Evolutionary conservation across 768 basidiomycete genomes (phyloP).

Genomic region (Rhizopogon rudus): DNA sequence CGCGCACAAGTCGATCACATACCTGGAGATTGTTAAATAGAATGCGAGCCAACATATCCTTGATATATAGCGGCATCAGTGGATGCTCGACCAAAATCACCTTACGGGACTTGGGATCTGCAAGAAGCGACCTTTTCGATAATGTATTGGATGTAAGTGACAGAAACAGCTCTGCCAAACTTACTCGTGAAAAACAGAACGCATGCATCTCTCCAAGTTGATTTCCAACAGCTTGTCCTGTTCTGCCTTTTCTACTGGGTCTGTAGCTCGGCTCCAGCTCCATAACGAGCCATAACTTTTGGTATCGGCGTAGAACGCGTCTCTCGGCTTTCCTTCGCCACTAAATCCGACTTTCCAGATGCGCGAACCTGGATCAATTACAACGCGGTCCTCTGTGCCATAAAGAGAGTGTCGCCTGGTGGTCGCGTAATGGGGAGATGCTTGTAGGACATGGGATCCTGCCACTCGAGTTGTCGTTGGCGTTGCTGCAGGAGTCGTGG

Average conservation of each 20-base stretch:
- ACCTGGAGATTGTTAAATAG: slow-evolving; percentile 91
- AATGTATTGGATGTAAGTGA: slow-evolving; percentile 9
- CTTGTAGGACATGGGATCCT: slow-evolving; percentile 45
- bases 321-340: slow-evolving; percentile 87
- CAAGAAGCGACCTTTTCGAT: slow-evolving; percentile 71
- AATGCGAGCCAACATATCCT: slow-evolving; percentile 80
- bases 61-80: slow-evolving; percentile 78
- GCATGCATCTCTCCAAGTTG: slow-evolving; percentile 60
- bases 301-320: slow-evolving; percentile 67
- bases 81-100: slow-evolving; percentile 92
- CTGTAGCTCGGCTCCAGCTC: slow-evolving; percentile 52
- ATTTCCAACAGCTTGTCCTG: slow-evolving; percentile 69
- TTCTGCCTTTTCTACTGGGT: slow-evolving; percentile 58
- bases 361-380: slow-evolving; percentile 91
- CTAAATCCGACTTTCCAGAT: slow-evolving; percentile 99
- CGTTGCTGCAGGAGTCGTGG: slow-evolving; percentile 36
- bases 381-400: slow-evolving; percentile 92
- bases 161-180: slow-evolving; percentile 20
- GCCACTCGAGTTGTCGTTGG: slow-evolving; percentile 52
- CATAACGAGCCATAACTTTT: slow-evolving; percentile 46
- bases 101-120: slow-evolving; percentile 93
- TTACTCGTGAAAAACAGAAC: slow-evolving; percentile 84
- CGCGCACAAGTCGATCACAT: slow-evolving; percentile 7
- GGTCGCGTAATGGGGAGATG: slow-evolving; percentile 81
- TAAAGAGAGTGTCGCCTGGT: slow-evolving; percentile 90